Conservation (phyloP, 2,329 filamentous ascomycete species). For the Trichoderma hamatum region DNA sequence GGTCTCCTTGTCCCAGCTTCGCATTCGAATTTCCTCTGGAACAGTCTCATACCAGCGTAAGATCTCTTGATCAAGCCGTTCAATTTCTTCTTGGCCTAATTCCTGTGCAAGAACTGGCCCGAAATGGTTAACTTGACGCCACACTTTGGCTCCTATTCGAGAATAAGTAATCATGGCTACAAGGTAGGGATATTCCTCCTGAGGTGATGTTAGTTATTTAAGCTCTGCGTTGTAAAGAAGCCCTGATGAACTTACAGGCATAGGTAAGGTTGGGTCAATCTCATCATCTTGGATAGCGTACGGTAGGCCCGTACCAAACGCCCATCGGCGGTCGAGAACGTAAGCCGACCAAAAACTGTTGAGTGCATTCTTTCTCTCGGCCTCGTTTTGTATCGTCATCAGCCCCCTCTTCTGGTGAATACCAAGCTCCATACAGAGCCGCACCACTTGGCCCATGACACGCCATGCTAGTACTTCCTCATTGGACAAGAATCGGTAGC, state of each 20-base stretch:
- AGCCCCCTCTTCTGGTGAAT: slow-evolving; percentile 80
- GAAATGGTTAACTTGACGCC: slow-evolving; percentile 75
- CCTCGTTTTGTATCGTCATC: slow-evolving; percentile 67
- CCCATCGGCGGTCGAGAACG: slow-evolving; percentile 83
- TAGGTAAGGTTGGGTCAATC: slow-evolving; percentile 77
- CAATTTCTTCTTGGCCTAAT: slow-evolving; percentile 73
- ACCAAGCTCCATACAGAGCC: slow-evolving; percentile 79
- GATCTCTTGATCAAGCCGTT: slow-evolving; percentile 79
- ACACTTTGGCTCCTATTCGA: slow-evolving; percentile 81
- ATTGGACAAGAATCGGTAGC: slow-evolving; percentile 81
- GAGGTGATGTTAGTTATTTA: not conserved
- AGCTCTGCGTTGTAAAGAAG: too few relatives aligned
- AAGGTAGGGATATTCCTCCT: slow-evolving; percentile 68
- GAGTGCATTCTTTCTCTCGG: slow-evolving; percentile 68
- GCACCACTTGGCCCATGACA: slow-evolving; percentile 78
- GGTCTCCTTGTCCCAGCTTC: slow-evolving; percentile 59
- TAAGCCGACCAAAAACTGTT: slow-evolving; percentile 87
- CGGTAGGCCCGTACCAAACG: slow-evolving; percentile 84
- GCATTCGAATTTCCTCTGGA: slow-evolving; percentile 62
- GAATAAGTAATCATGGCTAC: slow-evolving; percentile 85
- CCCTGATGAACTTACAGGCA: slow-evolving; percentile 65
- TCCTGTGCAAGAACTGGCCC: slow-evolving; percentile 64
- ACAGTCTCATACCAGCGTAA: slow-evolving; percentile 83
- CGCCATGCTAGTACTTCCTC: slow-evolving; percentile 87
- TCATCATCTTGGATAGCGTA: slow-evolving; percentile 85